Evolutionary conservation across 2,329 filamentous ascomycete species (phyloP).

Genomic region (Gliomastix tumulicola): DNA sequence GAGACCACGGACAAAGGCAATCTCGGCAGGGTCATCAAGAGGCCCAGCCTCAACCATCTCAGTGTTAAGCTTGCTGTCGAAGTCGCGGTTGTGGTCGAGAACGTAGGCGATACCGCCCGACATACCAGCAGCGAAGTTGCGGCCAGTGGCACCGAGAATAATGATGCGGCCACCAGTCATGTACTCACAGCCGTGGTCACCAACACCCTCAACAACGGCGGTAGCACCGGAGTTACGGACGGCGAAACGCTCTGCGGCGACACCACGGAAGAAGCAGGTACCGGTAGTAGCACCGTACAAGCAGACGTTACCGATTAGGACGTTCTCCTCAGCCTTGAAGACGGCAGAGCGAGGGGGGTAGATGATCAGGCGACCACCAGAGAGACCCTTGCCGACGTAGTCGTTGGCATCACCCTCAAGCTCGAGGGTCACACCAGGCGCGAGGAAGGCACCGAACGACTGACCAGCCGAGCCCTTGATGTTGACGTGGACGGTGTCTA

Average conservation of each 20-base stretch:
- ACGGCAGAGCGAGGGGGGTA: conserved; percentile 86
- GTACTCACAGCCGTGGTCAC: conserved; percentile 97
- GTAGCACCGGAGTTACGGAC: conserved; percentile 94
- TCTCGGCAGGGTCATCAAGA: conserved; percentile 79
- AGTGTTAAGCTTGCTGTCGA: conserved; percentile 87
- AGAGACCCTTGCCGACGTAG: conserved; percentile 93
- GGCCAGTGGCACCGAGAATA: conserved; percentile 80
- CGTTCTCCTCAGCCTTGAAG: conserved; percentile 94
- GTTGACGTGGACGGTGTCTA: conserved; percentile 92
- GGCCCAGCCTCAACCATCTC: conserved; percentile 93
- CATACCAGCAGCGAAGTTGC: conserved; percentile 98
- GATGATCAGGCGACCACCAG: conserved; percentile 85
- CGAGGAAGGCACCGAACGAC: conserved; percentile 91
- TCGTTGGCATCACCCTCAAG: conserved; percentile 95
- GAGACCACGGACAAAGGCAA: conserved; percentile 82
- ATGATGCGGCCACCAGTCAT: conserved; percentile 95
- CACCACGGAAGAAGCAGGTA: conserved; percentile 93
- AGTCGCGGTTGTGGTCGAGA: conserved; percentile 83
- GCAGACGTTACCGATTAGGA: conserved; percentile 89
- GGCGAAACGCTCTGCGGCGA: conserved; percentile 92
- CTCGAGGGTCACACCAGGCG: conserved; percentile 88
- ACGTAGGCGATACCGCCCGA: conserved; percentile 96
- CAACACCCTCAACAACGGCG: conserved; percentile 92
- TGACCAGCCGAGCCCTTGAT: conserved; percentile 95
- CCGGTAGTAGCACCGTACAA: conserved; percentile 89